Evolutionary conservation across 2,329 filamentous ascomycete species (phyloP), one percentile per base, ranked within the genome.

Genomic region (Daldinia eschscholtzii): DNA sequence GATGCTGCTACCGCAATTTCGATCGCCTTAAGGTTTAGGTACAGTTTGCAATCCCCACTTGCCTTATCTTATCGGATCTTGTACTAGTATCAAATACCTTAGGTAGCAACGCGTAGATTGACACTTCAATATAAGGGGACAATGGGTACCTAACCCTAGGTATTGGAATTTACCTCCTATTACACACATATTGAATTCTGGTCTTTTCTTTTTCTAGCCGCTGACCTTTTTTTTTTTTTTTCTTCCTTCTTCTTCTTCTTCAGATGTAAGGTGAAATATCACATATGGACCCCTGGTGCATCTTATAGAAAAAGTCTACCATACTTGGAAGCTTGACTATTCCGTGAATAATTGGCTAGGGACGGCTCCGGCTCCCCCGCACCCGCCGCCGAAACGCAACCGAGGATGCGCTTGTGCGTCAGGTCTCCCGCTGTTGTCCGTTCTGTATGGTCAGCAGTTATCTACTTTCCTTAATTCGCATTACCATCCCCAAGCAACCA

Each of bases 1-100:
- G 50, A 56, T 41, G 65, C 61, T 65, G 65, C 65, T 65, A 55
- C 61, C 61, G 57, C 65, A 68, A 68, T 62, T 57, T 64, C 37
- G 53, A 61, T 58, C 41, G 67, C 55, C 56, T 13, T 28, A 50
- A 39, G 23, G 42, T 23, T 23, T 46, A 28, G 26, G 44, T 26
- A 23, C 44, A 26, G 44, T 4, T 57, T 20, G 10, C 42, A 30
- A 41, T 52, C 39, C 33, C 46, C 28, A 52, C 46, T 33, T 55
- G 10, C 18, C 55, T 65, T 65, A 68, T 68, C 66, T 68, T 62
- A 68, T 68, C 66, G 20, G 18, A 6, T 56, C n/a, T 7, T 7
- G 10, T n/a, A 50, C 44, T 35, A 9, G 15, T 28, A 18, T 18
- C 12, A 35, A 35, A 18, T 46, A 42, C 15, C 15, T 42, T 35